Evolutionary conservation across 148 eudicot genomes (phyloP).

Genomic region (Cornus controversa): DNA sequence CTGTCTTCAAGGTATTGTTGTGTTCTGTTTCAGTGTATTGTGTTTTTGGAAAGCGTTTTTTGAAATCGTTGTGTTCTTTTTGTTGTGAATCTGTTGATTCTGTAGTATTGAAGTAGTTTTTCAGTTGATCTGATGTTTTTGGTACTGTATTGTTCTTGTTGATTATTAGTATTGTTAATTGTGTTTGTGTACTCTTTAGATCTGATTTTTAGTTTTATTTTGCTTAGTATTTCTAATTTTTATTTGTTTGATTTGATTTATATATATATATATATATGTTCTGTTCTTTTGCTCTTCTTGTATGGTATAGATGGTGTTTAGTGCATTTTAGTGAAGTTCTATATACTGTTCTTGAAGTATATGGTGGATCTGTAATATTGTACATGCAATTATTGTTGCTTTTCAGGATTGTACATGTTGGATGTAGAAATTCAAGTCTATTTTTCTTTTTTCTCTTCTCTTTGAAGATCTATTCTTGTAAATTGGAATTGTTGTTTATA

Average conservation of each 20-base stretch:
- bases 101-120: background rate
- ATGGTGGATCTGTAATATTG: no score
- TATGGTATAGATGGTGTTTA: no score
- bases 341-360: background rate
- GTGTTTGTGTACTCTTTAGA: background rate
- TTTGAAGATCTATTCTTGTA: no score
- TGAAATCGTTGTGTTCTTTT: background rate
- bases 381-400: no score
- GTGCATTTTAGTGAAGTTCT: no score
- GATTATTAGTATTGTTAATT: background rate
- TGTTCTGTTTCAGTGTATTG: background rate
- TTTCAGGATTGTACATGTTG: no score
- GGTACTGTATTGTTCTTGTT: background rate
- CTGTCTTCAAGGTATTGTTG: constrained; percentile 35
- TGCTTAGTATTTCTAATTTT: no score
- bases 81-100: background rate
- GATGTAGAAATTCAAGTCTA: no score
- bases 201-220: background rate
- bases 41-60: background rate
- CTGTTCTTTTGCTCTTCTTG: no score
- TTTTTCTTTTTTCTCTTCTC: no score
- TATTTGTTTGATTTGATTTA: background rate
- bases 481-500: no score
- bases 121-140: background rate
- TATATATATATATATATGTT: no score